Conservation (phyloP, 345 rosid genomes). For the Eucalyptus melliodora region DNA sequence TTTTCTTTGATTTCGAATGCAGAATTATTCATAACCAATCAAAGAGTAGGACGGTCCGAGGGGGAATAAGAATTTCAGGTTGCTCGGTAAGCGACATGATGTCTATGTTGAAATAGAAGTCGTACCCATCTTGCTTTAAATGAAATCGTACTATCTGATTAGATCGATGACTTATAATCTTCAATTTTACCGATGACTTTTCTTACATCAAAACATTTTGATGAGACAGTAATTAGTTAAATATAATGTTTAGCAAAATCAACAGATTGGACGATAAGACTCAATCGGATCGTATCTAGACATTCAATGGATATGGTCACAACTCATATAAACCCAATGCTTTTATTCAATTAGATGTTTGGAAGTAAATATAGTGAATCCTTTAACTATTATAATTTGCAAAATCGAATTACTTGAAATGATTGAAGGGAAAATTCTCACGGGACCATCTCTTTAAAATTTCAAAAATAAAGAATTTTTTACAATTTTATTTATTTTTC, state of each 20-base stretch:
- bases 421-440: neutral
- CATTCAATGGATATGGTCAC: neutral
- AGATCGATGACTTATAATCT: rapidly evolving
- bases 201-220: neutral
- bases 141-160: rapidly evolving
- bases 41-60: neutral
- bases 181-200: rapidly evolving
- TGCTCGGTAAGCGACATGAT: neutral
- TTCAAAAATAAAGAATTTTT: neutral
- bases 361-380: neutral
- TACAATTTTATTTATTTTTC: too few relatives aligned
- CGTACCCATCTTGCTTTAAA: rapidly evolving
- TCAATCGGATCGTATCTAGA: neutral
- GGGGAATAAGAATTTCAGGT: neutral
- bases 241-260: too few relatives aligned
- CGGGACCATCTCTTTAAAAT: neutral
- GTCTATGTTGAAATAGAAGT: neutral
- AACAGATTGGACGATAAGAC: rapidly evolving
- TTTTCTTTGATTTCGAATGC: neutral
- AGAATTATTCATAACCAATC: neutral
- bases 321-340: rapidly evolving
- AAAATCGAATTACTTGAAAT: too few relatives aligned
- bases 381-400: neutral
- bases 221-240: too few relatives aligned
- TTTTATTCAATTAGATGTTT: neutral